A percentile compares a stretch with the other conserved stretches of the same genome.
phyloP scores from a whole-genome alignment of 2,329 filamentous ascomycete genomes.

The Cladosporium velox region DNA sequence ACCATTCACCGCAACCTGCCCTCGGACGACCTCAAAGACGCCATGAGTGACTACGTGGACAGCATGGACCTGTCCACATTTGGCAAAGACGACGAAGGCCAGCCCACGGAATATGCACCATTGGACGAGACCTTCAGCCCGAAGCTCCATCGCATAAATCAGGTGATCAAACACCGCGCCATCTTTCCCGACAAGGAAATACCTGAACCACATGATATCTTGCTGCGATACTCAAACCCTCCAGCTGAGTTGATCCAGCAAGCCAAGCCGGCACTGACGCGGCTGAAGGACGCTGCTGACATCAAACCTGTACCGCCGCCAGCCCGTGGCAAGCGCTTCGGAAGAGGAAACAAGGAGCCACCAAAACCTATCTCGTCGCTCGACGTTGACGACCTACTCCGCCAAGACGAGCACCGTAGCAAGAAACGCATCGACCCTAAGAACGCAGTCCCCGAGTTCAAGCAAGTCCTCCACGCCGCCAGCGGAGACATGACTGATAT shows the following conservation, averaged over 20 bases:
- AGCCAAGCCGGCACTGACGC: constrained; percentile 60
- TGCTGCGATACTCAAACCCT: constrained; percentile 73
- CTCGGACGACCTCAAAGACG: constrained; percentile 67
- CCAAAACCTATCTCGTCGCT: constrained; percentile 87
- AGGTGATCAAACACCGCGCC: constrained; percentile 80
- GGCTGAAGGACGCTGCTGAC: constrained; percentile 68
- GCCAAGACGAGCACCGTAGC: constrained; percentile 51
- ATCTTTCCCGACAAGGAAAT: constrained; percentile 68
- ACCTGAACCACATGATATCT: constrained; percentile 61
- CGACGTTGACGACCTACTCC: constrained; percentile 78
- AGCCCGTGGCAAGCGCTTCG: constrained; percentile 59
- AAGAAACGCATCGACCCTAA: constrained; percentile 60
- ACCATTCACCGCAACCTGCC: constrained; percentile 84
- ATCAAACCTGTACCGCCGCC: constrained; percentile 68
- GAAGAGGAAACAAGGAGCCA: constrained; percentile 52
- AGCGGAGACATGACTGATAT: constrained; percentile 53
- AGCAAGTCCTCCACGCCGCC: constrained; percentile 67
- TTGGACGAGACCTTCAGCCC: constrained; percentile 85
- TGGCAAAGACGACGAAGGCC: constrained; percentile 71
- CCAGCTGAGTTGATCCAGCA: constrained; percentile 66
- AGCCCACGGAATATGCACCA: constrained; percentile 67
- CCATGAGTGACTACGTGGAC: constrained; percentile 92
- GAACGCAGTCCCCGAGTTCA: constrained; percentile 90
- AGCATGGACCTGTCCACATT: constrained; percentile 81
- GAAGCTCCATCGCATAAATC: constrained; percentile 81